phyloP scores from a whole-genome alignment of 257 asterid species.

The Solanum lycopersicoides region DNA sequence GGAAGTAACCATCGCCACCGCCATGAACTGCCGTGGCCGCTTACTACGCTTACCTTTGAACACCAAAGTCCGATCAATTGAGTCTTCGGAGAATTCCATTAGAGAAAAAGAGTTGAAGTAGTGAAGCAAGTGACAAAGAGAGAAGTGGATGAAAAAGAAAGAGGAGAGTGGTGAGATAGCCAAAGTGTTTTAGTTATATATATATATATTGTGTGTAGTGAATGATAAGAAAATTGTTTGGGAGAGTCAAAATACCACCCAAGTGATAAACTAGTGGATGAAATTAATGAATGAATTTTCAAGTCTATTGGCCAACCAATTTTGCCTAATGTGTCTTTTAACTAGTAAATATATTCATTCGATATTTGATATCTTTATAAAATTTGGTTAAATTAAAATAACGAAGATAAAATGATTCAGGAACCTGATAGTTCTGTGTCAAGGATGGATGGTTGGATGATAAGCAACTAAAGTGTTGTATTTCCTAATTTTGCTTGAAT shows the following conservation, averaged over 20 bases:
- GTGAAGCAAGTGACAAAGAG: neutral
- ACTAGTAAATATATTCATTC: no score
- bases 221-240: conserved; percentile 26
- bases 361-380: no score
- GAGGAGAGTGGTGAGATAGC: conserved; percentile 21
- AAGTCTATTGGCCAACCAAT: neutral
- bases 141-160: conserved; percentile 1
- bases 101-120: neutral
- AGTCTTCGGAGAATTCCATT: conserved; percentile 35
- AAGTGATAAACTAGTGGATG: conserved; percentile 26
- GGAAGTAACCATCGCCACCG: conserved; percentile 11
- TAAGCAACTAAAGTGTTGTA: neutral
- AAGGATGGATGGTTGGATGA: neutral
- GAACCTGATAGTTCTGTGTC: neutral
- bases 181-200: conserved; percentile 19
- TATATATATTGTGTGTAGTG: conserved; percentile 2
- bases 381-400: neutral
- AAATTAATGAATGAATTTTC: neutral
- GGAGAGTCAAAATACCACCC: conserved; percentile 15
- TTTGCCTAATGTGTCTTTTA: neutral
- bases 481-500: neutral
- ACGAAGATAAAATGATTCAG: neutral
- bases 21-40: conserved; percentile 32
- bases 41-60: conserved; percentile 56
- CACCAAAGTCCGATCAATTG: conserved; percentile 29